phyloP scores from a whole-genome alignment of 306 rosid species.

The Carpinus viminea region DNA sequence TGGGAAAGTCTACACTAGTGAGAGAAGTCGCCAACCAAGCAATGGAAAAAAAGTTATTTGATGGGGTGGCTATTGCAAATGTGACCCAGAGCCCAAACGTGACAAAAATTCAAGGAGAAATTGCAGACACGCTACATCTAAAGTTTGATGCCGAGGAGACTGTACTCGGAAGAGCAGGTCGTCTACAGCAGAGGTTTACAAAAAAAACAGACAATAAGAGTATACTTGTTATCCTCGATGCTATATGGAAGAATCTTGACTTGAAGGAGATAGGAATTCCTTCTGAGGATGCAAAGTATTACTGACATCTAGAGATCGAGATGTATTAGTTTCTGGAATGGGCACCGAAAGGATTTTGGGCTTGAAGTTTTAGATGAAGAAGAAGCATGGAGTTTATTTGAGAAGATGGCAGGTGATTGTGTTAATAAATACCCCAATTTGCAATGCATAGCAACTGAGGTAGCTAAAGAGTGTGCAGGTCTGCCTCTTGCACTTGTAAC shows the following conservation, averaged over 20 bases:
- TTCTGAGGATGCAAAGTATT: neutral
- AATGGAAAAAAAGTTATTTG: no score
- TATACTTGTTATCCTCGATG: neutral
- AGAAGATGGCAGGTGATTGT: neutral
- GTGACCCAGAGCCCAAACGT: no score
- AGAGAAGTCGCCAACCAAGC: no score
- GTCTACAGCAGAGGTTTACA: no score
- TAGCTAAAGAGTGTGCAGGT: neutral
- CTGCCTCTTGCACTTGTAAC: slow-evolving; percentile 12
- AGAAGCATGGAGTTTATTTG: slow-evolving; percentile 15
- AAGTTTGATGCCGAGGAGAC: no score
- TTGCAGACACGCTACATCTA: no score
- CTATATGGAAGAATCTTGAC: slow-evolving; percentile 1
- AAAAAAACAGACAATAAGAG: neutral
- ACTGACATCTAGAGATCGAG: neutral
- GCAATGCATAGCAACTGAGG: neutral
- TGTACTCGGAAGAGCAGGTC: no score
- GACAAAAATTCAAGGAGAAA: no score
- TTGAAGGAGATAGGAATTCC: slow-evolving; percentile 24
- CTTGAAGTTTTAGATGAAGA: neutral
- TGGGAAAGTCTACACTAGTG: no score
- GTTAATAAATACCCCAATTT: neutral
- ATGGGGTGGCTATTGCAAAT: no score
- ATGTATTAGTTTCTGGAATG: neutral
- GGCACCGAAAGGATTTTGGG: neutral